phyloP scores from a whole-genome alignment of 257 asterid species.

The Ophiorrhiza pumila region DNA sequence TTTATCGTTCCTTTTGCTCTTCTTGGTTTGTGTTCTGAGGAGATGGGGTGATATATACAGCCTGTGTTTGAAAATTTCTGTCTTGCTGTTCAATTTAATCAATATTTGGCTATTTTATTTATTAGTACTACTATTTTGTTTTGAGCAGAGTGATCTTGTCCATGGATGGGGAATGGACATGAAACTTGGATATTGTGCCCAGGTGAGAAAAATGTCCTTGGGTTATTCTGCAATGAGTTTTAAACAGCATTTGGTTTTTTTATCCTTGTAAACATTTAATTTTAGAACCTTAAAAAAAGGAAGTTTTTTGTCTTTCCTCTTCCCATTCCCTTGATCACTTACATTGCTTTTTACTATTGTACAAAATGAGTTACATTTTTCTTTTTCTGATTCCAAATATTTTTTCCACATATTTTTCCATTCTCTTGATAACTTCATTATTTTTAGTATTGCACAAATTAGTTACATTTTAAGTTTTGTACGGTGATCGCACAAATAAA shows the following conservation, averaged over 20 bases:
- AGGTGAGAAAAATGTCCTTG: constrained; percentile 39
- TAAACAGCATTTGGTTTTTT: not conserved
- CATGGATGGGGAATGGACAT: constrained; percentile 99
- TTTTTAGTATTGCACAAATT: too few relatives aligned
- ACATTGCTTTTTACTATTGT: not conserved
- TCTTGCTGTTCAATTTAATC: constrained; percentile 16
- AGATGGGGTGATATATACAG: too few relatives aligned
- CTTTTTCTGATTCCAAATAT: too few relatives aligned
- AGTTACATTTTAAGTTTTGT: not conserved
- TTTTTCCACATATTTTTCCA: too few relatives aligned
- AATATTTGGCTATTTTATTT: not conserved
- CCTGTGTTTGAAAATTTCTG: constrained; percentile 9
- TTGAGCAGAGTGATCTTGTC: constrained; percentile 97
- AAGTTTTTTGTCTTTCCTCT: not conserved
- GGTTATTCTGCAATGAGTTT: not conserved
- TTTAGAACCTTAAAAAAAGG: not conserved
- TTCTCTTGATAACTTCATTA: too few relatives aligned
- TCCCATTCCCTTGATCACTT: not conserved
- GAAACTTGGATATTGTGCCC: constrained; percentile 97
- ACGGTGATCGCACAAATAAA: constrained; percentile 88
- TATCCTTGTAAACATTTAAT: not conserved
- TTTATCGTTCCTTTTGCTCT: too few relatives aligned
- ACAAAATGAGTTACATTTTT: too few relatives aligned
- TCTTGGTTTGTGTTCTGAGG: not conserved
- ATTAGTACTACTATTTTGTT: constrained; percentile 14